phyloP scores from a whole-genome alignment of 1,284 basidiomycete species.

The Irpex lacteus region DNA sequence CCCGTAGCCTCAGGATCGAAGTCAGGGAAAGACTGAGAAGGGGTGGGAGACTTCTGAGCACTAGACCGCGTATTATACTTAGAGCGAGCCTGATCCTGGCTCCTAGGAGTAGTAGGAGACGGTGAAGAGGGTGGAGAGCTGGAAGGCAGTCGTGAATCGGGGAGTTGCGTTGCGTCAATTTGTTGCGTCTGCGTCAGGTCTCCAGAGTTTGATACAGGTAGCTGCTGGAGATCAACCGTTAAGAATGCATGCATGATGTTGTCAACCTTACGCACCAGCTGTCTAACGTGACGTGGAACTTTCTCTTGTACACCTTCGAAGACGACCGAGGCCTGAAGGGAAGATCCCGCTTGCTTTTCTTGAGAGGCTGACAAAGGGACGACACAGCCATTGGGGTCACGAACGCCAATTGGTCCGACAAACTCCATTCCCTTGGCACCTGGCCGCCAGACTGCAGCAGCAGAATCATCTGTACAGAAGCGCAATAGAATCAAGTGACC shows the following conservation, averaged over 20 bases:
- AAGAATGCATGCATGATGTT: not conserved
- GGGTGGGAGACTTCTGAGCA: slow-evolving; percentile 21
- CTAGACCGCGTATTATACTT: not conserved
- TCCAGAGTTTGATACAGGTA: not conserved
- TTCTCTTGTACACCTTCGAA: slow-evolving; percentile 43
- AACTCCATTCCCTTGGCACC: slow-evolving; percentile 18
- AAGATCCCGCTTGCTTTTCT: slow-evolving; percentile 13
- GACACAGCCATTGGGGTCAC: slow-evolving; percentile 30
- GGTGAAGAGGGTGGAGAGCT: slow-evolving; percentile 11
- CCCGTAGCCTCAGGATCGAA: slow-evolving; percentile 12
- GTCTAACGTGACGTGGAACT: slow-evolving; percentile 52
- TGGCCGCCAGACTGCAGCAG: slow-evolving; percentile 14
- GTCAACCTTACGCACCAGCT: slow-evolving; percentile 45
- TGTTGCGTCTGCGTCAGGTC: slow-evolving; percentile 28
- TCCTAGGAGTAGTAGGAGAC: slow-evolving; percentile 13
- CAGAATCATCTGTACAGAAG: slow-evolving; percentile 4
- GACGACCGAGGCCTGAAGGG: slow-evolving; percentile 1
- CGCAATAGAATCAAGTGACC: not conserved
- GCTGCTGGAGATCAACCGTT: not conserved
- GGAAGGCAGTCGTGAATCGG: slow-evolving; percentile 5
- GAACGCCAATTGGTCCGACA: slow-evolving; percentile 29
- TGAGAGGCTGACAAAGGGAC: slow-evolving; percentile 21
- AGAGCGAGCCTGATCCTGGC: not conserved
- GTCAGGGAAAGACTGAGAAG: slow-evolving; percentile 32
- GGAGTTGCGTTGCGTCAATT: slow-evolving; percentile 14